phyloP scores from a whole-genome alignment of 2,329 filamentous ascomycete genomes.

The Elsinoe batatas region DNA sequence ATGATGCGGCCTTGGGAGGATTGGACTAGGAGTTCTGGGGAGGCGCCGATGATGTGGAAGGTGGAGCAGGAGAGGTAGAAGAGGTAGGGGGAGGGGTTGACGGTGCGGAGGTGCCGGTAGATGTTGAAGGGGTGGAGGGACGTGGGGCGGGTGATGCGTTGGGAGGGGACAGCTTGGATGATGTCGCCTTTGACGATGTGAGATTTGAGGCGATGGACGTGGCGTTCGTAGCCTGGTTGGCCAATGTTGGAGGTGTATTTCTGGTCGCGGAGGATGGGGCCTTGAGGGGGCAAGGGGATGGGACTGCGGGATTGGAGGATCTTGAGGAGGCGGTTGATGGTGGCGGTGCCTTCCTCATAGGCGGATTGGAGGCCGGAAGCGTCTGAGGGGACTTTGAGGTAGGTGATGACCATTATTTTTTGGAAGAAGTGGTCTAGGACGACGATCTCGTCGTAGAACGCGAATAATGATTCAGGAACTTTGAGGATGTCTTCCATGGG shows the following conservation, averaged over 20 bases:
- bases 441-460: conserved; percentile 91
- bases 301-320: conserved; percentile 66
- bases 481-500: conserved; percentile 72
- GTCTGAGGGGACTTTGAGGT: conserved; percentile 55
- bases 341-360: conserved; percentile 58
- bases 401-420: conserved; percentile 86
- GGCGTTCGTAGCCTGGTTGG: conserved; percentile 75
- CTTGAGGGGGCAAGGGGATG: conserved; percentile 57
- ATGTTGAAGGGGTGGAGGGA: conserved; percentile 94
- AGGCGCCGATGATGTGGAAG: conserved; percentile 92
- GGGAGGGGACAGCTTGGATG: conserved; percentile 93
- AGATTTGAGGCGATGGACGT: conserved; percentile 76
- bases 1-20: conserved; percentile 78
- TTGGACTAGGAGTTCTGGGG: conserved; percentile 89
- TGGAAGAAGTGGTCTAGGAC: conserved; percentile 94
- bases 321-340: conserved; percentile 57
- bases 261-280: conserved; percentile 60
- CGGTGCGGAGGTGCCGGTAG: conserved; percentile 89
- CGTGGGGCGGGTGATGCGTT: conserved; percentile 83
- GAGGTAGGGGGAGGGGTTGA: conserved; percentile 94
- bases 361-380: conserved; percentile 49
- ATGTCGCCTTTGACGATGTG: conserved; percentile 91
- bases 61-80: conserved; percentile 89
- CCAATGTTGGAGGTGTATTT: conserved; percentile 91
- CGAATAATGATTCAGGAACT: conserved; percentile 90